Evolutionary conservation across 2,329 filamentous ascomycete species (phyloP), one percentile per base, ranked within the genome.

Genomic region (Paraconiothyrium sp.): DNA sequence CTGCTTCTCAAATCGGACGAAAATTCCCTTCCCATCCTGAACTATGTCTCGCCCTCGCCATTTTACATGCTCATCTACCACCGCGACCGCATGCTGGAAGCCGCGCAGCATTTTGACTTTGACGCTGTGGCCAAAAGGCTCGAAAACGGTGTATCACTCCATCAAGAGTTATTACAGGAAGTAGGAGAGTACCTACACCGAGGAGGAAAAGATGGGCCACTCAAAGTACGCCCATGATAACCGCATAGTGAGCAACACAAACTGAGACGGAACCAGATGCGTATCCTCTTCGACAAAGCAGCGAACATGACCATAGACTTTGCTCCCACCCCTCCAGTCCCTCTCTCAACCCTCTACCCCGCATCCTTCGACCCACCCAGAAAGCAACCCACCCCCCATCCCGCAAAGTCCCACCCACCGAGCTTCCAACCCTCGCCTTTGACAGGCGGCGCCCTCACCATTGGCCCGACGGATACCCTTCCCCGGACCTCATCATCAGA

Each of bases 51-150:
- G 30, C 72, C 80, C 7, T 91, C 88, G 9, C 86, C 89, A 0
- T 89, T 92, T 68, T 96, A 96, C 77, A 92, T 96, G 84, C 85
- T 95, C 16, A 84, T 88, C 60, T 89, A 90, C 68, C 93, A 97
- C 76, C 87, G 88, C 49, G 90, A 94, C 74, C 90, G 93, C 57
- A 86, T 97, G 74, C 82, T 93, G n/a, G 85, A 82, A 70, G 82
- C 85, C 47, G 83, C 84, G 27, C 72, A 80, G 63, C 79, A 84
- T 66, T 84, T 86, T 67, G 73, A 80, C 47, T 86, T 84, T 80
- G 58, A 75, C 16, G 68, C 71, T 20, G 78, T 78, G 4, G 72
- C 71, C 7, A 62, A 71, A n/a, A 62, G 63, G 37, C 67, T 82
- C 1, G 59, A 70, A 59, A 73, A 81, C 24, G 79, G 76, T 0